Evolutionary conservation across 768 basidiomycete genomes (phyloP).

Genomic region (Calocybe indica): DNA sequence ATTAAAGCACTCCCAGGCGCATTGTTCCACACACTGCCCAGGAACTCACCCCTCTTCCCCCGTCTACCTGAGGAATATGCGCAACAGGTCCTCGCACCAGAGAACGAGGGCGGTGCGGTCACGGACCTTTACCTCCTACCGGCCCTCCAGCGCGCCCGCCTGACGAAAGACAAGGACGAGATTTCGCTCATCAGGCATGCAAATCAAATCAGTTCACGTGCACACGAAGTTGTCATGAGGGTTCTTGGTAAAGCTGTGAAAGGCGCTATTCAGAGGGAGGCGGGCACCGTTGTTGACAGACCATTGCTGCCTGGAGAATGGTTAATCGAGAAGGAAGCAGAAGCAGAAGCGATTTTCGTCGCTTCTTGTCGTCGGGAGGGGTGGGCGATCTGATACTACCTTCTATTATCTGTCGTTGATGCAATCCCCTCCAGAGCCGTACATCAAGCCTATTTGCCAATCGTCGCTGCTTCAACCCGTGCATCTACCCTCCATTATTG

Average conservation of each 20-base stretch:
- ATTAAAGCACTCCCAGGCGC: constrained; percentile 46
- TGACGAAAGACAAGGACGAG: constrained; percentile 74
- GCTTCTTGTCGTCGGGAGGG: constrained; percentile 86
- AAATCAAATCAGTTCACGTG: constrained; percentile 80
- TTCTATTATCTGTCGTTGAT: constrained; percentile 2
- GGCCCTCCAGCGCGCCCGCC: constrained; percentile 76
- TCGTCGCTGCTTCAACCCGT: constrained; percentile 81
- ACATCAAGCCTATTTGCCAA: constrained; percentile 89
- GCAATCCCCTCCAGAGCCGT: constrained; percentile 44
- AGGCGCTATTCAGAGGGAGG: constrained; percentile 40
- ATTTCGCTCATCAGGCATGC: constrained; percentile 73
- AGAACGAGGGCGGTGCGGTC: constrained; percentile 27
- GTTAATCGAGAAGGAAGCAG: constrained; percentile 87
- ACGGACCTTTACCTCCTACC: constrained; percentile 63
- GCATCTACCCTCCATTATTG: constrained; percentile 94
- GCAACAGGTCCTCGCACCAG: constrained; percentile 24
- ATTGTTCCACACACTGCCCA: constrained; percentile 62
- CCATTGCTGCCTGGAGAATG: constrained; percentile 73
- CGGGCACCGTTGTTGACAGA: constrained; percentile 37
- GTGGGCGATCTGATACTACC: constrained; percentile 34
- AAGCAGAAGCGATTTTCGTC: constrained; percentile 92
- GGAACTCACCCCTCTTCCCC: constrained; percentile 46
- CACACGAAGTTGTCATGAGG: constrained; percentile 91
- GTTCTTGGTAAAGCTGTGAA: constrained; percentile 74
- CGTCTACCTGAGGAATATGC: constrained; percentile 37